Percentiles rank a stretch among this genome's conserved stretches.
Evolutionary conservation across 371 early-diverging fungal species (phyloP).

Genomic region (Syncephalastrum monosporum): DNA sequence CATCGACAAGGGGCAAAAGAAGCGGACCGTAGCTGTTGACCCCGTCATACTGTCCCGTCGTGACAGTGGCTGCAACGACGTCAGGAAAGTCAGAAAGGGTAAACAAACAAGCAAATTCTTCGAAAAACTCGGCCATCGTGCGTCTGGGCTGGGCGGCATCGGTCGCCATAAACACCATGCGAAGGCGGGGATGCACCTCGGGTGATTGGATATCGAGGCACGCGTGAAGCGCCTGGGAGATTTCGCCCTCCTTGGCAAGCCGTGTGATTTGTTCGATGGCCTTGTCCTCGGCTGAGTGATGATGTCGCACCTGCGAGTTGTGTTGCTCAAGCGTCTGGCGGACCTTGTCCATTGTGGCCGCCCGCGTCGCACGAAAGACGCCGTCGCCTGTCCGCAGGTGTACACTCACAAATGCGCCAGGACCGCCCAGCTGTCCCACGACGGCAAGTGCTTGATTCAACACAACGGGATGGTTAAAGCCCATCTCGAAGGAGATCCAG

Average conservation of each 20-base stretch:
- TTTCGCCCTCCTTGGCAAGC: slow-evolving; percentile 2
- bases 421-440: slow-evolving; percentile 37
- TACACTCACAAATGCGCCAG: slow-evolving; percentile 36
- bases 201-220: slow-evolving; percentile 5
- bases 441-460: slow-evolving; percentile 24
- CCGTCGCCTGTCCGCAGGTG: slow-evolving; percentile 56
- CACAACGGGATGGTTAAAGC: slow-evolving; percentile 38
- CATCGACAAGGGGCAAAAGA: slow-evolving; percentile 43
- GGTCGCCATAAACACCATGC: slow-evolving; percentile 56
- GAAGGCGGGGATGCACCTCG: slow-evolving; percentile 22
- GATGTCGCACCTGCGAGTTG: slow-evolving; percentile 3
- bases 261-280: not conserved
- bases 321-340: slow-evolving; percentile 18
- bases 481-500: slow-evolving; percentile 24
- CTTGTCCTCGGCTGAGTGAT: not conserved
- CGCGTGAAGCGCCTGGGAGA: slow-evolving; percentile 3
- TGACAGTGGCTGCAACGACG: slow-evolving; percentile 22
- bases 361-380: slow-evolving; percentile 26
- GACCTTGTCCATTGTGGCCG: slow-evolving; percentile 31
- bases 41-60: not conserved
- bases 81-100: slow-evolving; percentile 53
- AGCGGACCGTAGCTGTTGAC: slow-evolving; percentile 10
- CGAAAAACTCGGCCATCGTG: slow-evolving; percentile 31
- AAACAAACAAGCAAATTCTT: slow-evolving; percentile 52
- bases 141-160: slow-evolving; percentile 52